Evolutionary conservation across 2,329 filamentous ascomycete species (phyloP).

Genomic region (Stromatinia cepivora): DNA sequence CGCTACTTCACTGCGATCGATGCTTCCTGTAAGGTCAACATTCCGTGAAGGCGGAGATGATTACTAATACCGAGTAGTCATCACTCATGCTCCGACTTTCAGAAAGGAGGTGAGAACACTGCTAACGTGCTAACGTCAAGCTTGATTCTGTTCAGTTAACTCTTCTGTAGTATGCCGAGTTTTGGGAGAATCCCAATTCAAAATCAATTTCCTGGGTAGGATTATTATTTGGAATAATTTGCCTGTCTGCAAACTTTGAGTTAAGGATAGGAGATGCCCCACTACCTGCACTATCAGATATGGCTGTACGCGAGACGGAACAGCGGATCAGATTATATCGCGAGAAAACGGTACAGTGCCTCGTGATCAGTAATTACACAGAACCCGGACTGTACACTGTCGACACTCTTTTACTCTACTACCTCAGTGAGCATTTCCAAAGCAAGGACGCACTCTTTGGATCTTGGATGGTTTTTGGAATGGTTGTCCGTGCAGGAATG

Average conservation of each 20-base stretch:
- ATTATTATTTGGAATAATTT: conserved; percentile 44
- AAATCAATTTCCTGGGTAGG: conserved; percentile 53
- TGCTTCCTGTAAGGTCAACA: conserved; percentile 51
- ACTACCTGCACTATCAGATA: conserved; percentile 46
- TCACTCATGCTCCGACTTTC: conserved; percentile 54
- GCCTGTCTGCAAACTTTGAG: conserved; percentile 21
- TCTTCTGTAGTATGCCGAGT: conserved; percentile 35
- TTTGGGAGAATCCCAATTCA: conserved; percentile 36
- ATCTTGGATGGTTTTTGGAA: conserved; percentile 53
- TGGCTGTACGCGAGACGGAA: conserved; percentile 44
- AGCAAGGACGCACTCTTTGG: conserved; percentile 54
- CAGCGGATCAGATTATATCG: conserved; percentile 51
- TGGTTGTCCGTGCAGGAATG: conserved; percentile 55
- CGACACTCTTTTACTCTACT: conserved; percentile 53
- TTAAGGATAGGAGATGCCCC: conserved; percentile 5
- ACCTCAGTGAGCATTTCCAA: conserved; percentile 53
- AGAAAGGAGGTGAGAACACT: conserved; percentile 43
- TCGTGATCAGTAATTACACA: conserved; percentile 52
- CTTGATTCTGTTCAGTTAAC: conserved; percentile 18
- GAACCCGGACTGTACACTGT: conserved; percentile 51
- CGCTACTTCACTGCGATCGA: conserved; percentile 53
- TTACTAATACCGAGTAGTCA: conserved; percentile 17
- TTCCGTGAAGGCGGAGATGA: background rate
- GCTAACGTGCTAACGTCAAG: no score
- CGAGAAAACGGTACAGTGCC: conserved; percentile 52